Evolutionary conservation across 306 rosid species (phyloP).

Genomic region (Medicago ruthenica): DNA sequence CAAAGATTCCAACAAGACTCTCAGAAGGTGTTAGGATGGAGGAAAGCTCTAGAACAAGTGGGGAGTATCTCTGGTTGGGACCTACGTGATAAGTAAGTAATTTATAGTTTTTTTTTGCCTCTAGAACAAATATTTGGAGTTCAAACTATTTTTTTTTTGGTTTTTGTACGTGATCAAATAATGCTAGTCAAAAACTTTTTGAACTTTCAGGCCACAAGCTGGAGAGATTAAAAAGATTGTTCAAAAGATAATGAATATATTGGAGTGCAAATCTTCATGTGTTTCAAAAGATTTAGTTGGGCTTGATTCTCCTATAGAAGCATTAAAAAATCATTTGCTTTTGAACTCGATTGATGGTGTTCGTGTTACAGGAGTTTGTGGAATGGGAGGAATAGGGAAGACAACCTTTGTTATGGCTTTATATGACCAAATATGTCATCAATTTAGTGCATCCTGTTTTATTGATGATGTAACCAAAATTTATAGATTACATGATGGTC

Average conservation of each 20-base stretch:
- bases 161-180: neutral
- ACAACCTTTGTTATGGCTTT: conserved; percentile 14
- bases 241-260: neutral
- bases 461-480: conserved; percentile 18
- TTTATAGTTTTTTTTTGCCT: no score
- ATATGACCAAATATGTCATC: neutral
- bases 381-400: conserved; percentile 46
- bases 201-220: neutral
- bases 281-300: conserved; percentile 39
- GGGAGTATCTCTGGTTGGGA: no score
- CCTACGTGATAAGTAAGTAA: no score
- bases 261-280: neutral
- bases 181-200: neutral
- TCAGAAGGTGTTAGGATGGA: no score
- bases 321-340: conserved; percentile 21
- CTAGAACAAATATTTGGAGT: no score
- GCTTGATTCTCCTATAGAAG: conserved; percentile 13
- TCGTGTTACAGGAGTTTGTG: conserved; percentile 29
- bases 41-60: no score
- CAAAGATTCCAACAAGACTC: no score
- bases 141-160: neutral
- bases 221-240: conserved; percentile 16
- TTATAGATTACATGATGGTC: neutral
- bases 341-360: conserved; percentile 7
- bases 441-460: neutral